phyloP scores from a whole-genome alignment of 1,284 basidiomycete genomes.

The Moniliella sp. region DNA sequence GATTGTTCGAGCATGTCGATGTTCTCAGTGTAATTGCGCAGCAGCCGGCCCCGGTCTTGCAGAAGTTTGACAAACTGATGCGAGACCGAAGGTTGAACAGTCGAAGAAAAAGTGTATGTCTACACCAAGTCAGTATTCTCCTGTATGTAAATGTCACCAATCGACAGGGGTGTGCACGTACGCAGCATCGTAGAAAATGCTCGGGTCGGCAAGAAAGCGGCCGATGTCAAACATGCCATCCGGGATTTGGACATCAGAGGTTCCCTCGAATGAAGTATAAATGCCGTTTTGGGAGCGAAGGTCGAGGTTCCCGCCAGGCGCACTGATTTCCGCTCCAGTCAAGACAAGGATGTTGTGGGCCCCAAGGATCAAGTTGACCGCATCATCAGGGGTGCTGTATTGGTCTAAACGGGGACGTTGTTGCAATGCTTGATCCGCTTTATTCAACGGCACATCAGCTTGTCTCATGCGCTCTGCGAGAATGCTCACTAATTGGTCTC shows the following conservation, averaged over 20 bases:
- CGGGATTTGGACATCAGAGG: conserved; percentile 76
- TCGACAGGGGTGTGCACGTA: not conserved
- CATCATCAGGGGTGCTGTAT: conserved; percentile 65
- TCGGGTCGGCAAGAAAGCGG: conserved; percentile 1
- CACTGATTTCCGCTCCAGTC: conserved; percentile 51
- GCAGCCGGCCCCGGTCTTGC: conserved; percentile 53
- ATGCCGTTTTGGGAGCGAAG: conserved; percentile 29
- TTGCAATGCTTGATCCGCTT: conserved; percentile 30
- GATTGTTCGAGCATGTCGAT: conserved; percentile 63
- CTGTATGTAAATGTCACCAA: not conserved
- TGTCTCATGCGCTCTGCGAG: not conserved
- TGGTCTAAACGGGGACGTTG: conserved; percentile 51
- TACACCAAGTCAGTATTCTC: too few relatives aligned
- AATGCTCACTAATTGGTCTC: not conserved
- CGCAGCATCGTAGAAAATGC: conserved; percentile 44
- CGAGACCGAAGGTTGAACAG: conserved; percentile 66
- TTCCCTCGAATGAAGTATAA: conserved; percentile 35
- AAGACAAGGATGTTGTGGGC: conserved; percentile 62
- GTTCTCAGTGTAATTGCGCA: conserved; percentile 65
- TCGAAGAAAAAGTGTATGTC: conserved; percentile 51
- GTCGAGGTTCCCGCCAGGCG: conserved; percentile 30
- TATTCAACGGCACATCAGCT: not conserved
- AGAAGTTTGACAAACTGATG: conserved; percentile 77
- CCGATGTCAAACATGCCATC: conserved; percentile 56
- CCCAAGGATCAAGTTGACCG: conserved; percentile 48